A percentile compares a stretch with the other conserved stretches of the same genome.
Evolutionary conservation across 2,329 filamentous ascomycete genomes (phyloP).

Genomic region (Fusarium citri): DNA sequence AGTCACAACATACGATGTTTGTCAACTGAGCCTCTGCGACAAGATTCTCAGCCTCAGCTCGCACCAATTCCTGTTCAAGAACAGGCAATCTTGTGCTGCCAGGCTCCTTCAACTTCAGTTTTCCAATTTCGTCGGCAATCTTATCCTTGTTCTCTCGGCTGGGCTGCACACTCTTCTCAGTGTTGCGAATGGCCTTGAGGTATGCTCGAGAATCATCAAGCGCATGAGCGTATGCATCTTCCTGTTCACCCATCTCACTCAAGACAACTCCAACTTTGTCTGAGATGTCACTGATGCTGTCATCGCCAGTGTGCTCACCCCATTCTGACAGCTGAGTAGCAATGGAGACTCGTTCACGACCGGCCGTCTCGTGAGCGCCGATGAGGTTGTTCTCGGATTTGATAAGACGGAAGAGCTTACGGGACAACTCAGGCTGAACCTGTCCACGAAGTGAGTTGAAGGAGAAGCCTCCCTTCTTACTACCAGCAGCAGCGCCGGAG

Average conservation of each 20-base stretch:
- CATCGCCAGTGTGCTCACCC: conserved; percentile 92
- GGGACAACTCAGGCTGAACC: conserved; percentile 87
- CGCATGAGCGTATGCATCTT: conserved; percentile 86
- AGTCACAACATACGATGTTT: conserved; percentile 77
- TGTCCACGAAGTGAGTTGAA: conserved; percentile 88
- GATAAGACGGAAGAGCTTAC: conserved; percentile 90
- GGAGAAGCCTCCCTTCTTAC: conserved; percentile 74
- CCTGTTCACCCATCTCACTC: conserved; percentile 92
- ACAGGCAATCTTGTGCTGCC: conserved; percentile 82
- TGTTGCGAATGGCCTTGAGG: conserved; percentile 94
- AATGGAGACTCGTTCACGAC: conserved; percentile 84
- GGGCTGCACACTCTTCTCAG: conserved; percentile 94
- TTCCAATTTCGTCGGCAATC: conserved; percentile 91
- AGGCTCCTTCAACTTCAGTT: conserved; percentile 92
- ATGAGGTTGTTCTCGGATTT: conserved; percentile 95
- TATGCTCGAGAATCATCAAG: conserved; percentile 85
- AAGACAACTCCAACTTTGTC: conserved; percentile 96
- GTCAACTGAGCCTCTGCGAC: conserved; percentile 97
- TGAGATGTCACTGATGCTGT: conserved; percentile 86
- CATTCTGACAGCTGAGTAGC: conserved; percentile 94
- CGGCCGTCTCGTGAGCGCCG: conserved; percentile 83
- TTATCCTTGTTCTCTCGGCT: conserved; percentile 88
- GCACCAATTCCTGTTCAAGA: conserved; percentile 94
- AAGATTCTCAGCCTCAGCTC: conserved; percentile 94
- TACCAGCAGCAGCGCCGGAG: conserved; percentile 52